phyloP scores from a whole-genome alignment of 305 asterid genomes.

The Solanum hybrid region DNA sequence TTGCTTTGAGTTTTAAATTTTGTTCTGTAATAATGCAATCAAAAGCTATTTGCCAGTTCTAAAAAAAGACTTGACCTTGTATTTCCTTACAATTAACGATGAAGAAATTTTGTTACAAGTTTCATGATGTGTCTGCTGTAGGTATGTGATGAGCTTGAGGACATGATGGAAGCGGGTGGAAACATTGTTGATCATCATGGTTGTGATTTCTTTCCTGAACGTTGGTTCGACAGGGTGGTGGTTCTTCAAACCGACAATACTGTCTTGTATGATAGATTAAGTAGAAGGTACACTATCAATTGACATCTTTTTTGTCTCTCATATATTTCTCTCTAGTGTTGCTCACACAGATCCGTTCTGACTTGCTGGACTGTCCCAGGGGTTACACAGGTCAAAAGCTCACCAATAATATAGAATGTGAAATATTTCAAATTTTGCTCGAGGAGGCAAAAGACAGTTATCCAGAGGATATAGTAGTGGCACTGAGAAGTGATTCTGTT shows the following conservation, averaged over 20 bases:
- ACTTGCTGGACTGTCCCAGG: conserved; percentile 24
- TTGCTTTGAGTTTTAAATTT: not conserved
- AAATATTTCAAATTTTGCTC: conserved; percentile 68
- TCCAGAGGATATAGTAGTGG: conserved; percentile 53
- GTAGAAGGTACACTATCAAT: conserved; percentile 42
- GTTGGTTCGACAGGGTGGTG: conserved; percentile 80
- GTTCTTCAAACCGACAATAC: conserved; percentile 80
- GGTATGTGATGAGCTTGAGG: conserved; percentile 97
- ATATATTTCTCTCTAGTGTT: not conserved
- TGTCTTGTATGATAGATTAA: conserved; percentile 60
- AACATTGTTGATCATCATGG: conserved; percentile 95
- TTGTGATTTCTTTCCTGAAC: conserved; percentile 92
- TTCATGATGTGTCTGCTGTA: conserved; percentile 11
- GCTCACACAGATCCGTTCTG: not conserved
- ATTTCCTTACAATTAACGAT: not conserved
- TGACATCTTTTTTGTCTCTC: not conserved
- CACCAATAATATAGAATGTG: conserved; percentile 71
- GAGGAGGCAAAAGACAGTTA: conserved; percentile 90
- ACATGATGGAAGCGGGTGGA: conserved; percentile 88
- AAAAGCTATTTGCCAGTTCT: not conserved
- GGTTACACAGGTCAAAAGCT: conserved; percentile 75
- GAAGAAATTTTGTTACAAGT: not conserved
- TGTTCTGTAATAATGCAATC: not conserved
- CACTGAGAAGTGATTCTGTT: conserved; percentile 51
- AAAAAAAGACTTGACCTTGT: not conserved